Evolutionary conservation across 176 grass and related monocot genomes (phyloP), one percentile per base, ranked within the genome.

Genomic region (Rhynchospora breviuscula): DNA sequence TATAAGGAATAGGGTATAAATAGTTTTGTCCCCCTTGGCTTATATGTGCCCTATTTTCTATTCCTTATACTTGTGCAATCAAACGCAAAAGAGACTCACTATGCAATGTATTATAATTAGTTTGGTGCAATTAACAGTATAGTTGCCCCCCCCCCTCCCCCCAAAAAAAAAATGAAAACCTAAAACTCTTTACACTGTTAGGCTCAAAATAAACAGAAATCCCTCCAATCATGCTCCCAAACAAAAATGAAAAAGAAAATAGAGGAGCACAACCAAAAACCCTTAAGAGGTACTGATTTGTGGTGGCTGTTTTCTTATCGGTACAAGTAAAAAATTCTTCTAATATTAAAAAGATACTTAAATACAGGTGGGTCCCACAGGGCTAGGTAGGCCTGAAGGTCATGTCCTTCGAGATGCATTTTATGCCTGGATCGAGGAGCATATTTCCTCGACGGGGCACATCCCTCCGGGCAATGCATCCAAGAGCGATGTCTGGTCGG

Each of bases 391-490:
- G 9, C 85, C 82, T 2, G 87, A 98, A 73, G 73, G 79, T 67
- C 44, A 58, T 56, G 81, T 81, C 80, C 81, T 94, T 2, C 90
- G 63, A 17, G 78, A 83, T 76, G 95, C 95, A 51, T 97, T 91
- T 87, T 93, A 98, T 69, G 79, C 88, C 61, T 98, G 92, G 92
- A 91, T 98, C 63, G 63, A 90, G 78, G 95, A 98, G 84, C 86
- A 98, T 80, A 91, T 98, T 44, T 63, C 79, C 23, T 84, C 83
- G 35, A 91, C 81, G 0, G 95, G 95, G 62, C 90, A 87, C 69
- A 87, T 91, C 0, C 95, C 95, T 79, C 92, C 95, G 4, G 95
- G 90, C 68, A 98, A 98, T 26, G 90, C 87, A 64, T 76, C 95
- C 10, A 88, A 89, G 83, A 94, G 90, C 73, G 3, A 79, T 66